These are phyloP conservation scores for Lippia alba DNA, from an alignment of 305 asterid genomes.

Conservation along the genomic window DNA sequence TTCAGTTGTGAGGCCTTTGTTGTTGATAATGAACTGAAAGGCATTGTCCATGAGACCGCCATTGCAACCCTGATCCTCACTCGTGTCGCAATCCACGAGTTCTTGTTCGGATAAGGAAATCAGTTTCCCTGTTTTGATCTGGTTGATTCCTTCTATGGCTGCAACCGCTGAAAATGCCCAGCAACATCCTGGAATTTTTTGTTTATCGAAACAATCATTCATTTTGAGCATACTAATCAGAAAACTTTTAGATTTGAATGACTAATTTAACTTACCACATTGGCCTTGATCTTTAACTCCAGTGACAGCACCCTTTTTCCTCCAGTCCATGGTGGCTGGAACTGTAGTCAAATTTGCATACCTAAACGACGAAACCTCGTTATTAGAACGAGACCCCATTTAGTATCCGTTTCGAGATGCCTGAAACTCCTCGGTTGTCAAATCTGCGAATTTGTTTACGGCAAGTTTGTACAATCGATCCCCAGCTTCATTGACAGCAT, in stretches of 20 bases:
- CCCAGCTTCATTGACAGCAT: constrained; percentile 35
- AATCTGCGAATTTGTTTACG: constrained; percentile 48
- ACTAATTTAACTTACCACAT: constrained; percentile 45
- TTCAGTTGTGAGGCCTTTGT: constrained; percentile 53
- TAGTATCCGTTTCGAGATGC: constrained; percentile 41
- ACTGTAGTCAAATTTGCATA: constrained; percentile 41
- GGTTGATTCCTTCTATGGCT: constrained; percentile 52
- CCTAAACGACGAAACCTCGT: constrained; percentile 31
- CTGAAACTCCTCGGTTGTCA: constrained; percentile 44
- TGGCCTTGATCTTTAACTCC: constrained; percentile 53
- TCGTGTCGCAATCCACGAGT: constrained; percentile 51
- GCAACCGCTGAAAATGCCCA: constrained; percentile 75
- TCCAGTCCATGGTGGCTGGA: constrained; percentile 56
- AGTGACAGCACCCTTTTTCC: constrained; percentile 60
- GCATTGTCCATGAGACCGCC: constrained; percentile 46
- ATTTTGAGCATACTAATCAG: neutral
- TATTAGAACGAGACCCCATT: neutral
- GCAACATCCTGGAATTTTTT: constrained; percentile 56
- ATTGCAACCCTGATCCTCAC: constrained; percentile 41
- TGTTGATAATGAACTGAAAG: constrained; percentile 38
- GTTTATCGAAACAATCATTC: neutral
- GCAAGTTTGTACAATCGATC: constrained; percentile 37
- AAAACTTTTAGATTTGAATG: neutral
- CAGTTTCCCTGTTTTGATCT: constrained; percentile 38
- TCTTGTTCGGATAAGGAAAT: constrained; percentile 50